Base-by-base conservation (phyloP, 331 rosid genomes). In the Dryas integrifolia region DNA sequence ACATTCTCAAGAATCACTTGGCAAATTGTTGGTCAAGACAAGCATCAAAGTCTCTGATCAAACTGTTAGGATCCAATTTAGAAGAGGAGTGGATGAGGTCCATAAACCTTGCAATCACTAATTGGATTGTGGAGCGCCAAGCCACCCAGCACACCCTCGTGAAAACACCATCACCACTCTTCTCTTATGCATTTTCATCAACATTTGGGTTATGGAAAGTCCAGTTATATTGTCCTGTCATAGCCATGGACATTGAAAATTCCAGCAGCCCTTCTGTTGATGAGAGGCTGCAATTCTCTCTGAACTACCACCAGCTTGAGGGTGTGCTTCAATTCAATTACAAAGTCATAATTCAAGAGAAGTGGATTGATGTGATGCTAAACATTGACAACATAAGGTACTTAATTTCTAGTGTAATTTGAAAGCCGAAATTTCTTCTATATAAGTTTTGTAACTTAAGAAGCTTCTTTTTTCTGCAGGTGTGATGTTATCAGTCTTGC, bases 1-100 rank as follows among this genome's bases (percentile, higher is more conserved):
- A 16, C 7, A 38, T 63, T 38, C 45, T 94, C 8, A 91, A 89
- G 75, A 81, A 82, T 11, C 85, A 85, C 53, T 73, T 94, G 72
- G 65, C 80, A 5, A 51, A 82, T 63, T 85, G 70, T 50, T 79
- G 74, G 49, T 88, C 96, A 21, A 82, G 84, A 53, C 81, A 77
- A 63, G 76, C 89, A 21, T 86, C 95, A 5, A 88, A 78, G 67
- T 35, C 43, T 64, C 76, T 94, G 8, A 89, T 94, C 95, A 91
- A 78, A 53, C 76, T 85, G 9, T 67, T 94, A 61, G 98, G 98
- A 2, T 89, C 98, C 0, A 94, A 94, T 69, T 66, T 91, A 45
- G 92, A 91, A 64, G 96, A 91, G 64, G 85, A 75, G 44, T 94
- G 98, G 96, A 94, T 94, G 96, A 83, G 98, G 56, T 94, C 97